A percentile compares a stretch with the other conserved stretches of the same genome.
phyloP scores from a whole-genome alignment of 2,329 filamentous ascomycete genomes.

The Colletotrichum melonis region DNA sequence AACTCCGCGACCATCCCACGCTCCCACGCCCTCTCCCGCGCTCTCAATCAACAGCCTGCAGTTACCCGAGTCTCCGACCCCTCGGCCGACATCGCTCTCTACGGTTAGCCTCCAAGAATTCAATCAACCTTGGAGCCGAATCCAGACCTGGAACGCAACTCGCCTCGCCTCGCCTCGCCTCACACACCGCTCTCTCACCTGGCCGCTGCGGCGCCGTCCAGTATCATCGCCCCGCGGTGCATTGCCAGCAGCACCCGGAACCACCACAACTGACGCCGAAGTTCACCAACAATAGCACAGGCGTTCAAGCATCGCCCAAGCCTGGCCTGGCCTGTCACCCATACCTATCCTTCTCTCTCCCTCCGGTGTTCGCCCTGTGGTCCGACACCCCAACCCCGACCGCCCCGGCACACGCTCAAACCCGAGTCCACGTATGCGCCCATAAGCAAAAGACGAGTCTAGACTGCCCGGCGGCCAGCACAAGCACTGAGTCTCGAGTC shows the following conservation, averaged over 20 bases:
- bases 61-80: constrained; percentile 22
- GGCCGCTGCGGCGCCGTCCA: neutral
- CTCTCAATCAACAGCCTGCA: neutral
- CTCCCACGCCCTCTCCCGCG: neutral
- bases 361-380: neutral
- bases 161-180: neutral
- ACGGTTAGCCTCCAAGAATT: neutral
- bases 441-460: constrained; percentile 12
- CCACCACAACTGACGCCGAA: neutral
- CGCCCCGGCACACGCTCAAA: constrained; percentile 31
- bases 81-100: constrained; percentile 26
- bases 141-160: neutral
- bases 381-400: constrained; percentile 13
- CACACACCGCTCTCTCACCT: constrained; percentile 23
- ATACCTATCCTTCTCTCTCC: neutral
- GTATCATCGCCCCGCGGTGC: neutral
- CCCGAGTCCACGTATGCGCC: constrained; percentile 29
- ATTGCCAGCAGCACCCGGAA: neutral
- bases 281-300: neutral
- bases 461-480: constrained; percentile 17
- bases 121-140: neutral
- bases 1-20: neutral
- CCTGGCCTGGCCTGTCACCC: neutral
- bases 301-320: neutral
- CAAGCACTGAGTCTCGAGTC: neutral